Percentiles rank a stretch among this genome's conserved stretches.
phyloP scores from a whole-genome alignment of 2,329 filamentous ascomycete species.

The Metarhizium brunneum region DNA sequence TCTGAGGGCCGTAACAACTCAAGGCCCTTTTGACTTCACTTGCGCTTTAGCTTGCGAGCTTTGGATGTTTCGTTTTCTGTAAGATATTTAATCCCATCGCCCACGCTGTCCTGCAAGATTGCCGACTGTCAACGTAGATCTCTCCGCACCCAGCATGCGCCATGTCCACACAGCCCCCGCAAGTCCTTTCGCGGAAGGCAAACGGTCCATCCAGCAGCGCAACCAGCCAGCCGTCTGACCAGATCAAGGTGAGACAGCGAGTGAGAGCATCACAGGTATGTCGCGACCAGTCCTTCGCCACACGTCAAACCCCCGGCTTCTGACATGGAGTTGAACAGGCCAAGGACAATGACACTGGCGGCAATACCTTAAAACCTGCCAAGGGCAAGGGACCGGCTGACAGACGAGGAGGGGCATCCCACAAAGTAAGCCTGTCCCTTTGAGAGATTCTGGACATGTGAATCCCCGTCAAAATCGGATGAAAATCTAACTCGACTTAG shows the following conservation, averaged over 20 bases:
- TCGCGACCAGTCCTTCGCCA: not conserved
- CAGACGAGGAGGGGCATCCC: conserved; percentile 17
- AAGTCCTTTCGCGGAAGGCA: conserved; percentile 26
- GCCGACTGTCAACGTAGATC: not conserved
- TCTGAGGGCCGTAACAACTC: not conserved
- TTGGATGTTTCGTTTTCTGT: not conserved
- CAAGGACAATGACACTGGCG: conserved; percentile 14
- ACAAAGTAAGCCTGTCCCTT: conserved; percentile 17
- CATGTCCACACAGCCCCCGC: conserved; percentile 26
- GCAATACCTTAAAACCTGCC: conserved; percentile 13
- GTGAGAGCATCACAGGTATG: conserved; percentile 1
- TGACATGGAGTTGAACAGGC: conserved; percentile 8
- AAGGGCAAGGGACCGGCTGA: conserved; percentile 16
- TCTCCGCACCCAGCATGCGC: conserved; percentile 16
- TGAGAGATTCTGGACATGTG: not conserved
- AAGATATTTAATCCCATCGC: not conserved
- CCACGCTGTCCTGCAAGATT: conserved; percentile 1
- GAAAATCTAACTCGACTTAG: conserved; percentile 1
- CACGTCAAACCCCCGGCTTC: not conserved
- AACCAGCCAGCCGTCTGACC: conserved; percentile 11
- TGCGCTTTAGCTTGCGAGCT: not conserved
- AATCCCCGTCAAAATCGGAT: not conserved
- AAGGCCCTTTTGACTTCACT: not conserved
- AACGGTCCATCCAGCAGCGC: conserved; percentile 19
- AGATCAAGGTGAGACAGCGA: conserved; percentile 15